Evolutionary conservation across 176 grass and related monocot genomes (phyloP), one percentile per base, ranked within the genome.

Genomic region (Phoenix dactylifera): DNA sequence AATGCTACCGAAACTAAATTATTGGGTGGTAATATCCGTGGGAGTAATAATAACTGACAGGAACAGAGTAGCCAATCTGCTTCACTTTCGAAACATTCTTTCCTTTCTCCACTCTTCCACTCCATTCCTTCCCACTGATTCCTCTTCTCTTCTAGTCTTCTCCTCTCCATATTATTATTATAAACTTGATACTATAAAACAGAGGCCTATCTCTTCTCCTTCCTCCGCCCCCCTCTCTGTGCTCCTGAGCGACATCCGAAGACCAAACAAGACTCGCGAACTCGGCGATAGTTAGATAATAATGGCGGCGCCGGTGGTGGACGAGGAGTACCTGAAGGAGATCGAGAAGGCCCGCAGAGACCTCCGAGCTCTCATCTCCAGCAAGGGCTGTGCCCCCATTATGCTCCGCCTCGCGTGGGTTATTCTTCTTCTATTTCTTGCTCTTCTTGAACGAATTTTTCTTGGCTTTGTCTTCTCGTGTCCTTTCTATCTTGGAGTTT

Each of bases 331-430:
- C 73, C 51, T 68, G 69, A 74, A 59, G 15, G 77, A 80, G 80
- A 30, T 84, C 49, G 81, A 81, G 58, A 68, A 25, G 62, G 69
- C 70, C 0, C 70, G 81, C 7, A 78, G 80, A 16, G 81, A 84
- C 74, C 77, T 89, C 24, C 86, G 86, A 1, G 81, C 80, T 18
- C 80, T 83, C 64, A 80, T 83, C 68, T 50, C 72, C 59, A 48
- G 52, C 79, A 88, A 79, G 60, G 67, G 18, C 55, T 88, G 85
- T 50, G 76, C 80, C 0, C 76, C 86, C 15, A 77, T 89, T 56
- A 84, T 89, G 58, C 86, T 89, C 28, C 81, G 86, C 24, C 73
- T 89, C 15, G 86, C 80, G 86, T 89, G 57, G 50, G 79, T 54
- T 7, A 0, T 3, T 16, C 7, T 15, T 1, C 6, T 48, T 23